Percentiles rank a stretch among this genome's conserved stretches.
These are phyloP conservation scores for Aspergillus funiculosus DNA, from an alignment of 495 filamentous ascomycete genomes.

Conservation along the genomic window DNA sequence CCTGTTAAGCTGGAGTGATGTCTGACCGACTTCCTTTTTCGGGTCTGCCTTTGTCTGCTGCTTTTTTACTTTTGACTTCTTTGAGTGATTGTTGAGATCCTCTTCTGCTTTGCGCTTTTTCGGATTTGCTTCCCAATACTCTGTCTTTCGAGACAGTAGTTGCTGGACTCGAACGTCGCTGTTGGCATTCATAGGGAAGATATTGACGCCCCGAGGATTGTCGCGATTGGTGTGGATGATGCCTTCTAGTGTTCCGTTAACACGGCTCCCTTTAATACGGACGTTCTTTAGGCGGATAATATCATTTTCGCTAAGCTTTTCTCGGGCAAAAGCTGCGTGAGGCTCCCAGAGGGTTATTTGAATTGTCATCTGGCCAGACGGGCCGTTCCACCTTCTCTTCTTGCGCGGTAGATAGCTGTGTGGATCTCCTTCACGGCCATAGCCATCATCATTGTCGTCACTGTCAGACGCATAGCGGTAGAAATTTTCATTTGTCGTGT, in stretches of 20 bases:
- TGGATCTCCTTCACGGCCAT: constrained; percentile 42
- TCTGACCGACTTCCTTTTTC: constrained; percentile 35
- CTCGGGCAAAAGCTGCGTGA: constrained; percentile 55
- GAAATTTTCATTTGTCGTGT: constrained; percentile 63
- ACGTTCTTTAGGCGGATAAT: constrained; percentile 68
- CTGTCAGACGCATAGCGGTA: constrained; percentile 48
- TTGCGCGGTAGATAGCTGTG: constrained; percentile 37
- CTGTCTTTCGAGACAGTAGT: constrained; percentile 55
- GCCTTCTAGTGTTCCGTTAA: constrained; percentile 60
- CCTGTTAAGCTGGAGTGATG: constrained; percentile 16
- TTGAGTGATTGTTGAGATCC: constrained; percentile 25
- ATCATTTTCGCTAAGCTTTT: constrained; percentile 49
- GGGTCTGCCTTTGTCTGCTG: constrained; percentile 24
- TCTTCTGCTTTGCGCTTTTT: constrained; percentile 40
- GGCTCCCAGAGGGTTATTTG: constrained; percentile 66
- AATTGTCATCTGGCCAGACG: constrained; percentile 67
- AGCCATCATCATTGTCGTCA: constrained; percentile 18
- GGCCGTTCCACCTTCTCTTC: constrained; percentile 63
- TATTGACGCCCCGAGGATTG: constrained; percentile 46
- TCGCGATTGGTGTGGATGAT: constrained; percentile 57
- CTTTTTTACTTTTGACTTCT: constrained; percentile 31
- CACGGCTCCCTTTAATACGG: constrained; percentile 52
- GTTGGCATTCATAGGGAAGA: constrained; percentile 43
- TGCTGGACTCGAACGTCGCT: constrained; percentile 50
- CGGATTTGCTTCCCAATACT: constrained; percentile 50